Conservation (phyloP, 257 asterid genomes). For the Lithospermum erythrorhizon region DNA sequence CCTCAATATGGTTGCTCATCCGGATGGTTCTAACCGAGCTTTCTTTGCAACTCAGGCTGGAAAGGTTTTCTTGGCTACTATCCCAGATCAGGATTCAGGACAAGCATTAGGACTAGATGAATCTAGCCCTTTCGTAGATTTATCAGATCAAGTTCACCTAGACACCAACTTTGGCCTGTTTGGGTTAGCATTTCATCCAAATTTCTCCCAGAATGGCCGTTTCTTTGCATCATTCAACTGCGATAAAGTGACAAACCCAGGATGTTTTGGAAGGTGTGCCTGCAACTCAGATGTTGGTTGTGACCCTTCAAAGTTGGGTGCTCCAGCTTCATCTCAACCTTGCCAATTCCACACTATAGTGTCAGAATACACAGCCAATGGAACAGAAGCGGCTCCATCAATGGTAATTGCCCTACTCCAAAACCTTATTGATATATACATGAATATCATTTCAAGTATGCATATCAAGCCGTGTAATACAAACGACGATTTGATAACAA, state of each 20-base stretch:
- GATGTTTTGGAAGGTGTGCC: constrained; percentile 67
- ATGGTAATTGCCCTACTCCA: constrained; percentile 22
- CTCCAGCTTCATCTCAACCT: constrained; percentile 34
- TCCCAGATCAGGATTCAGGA: constrained; percentile 84
- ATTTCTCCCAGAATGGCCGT: constrained; percentile 61
- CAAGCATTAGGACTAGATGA: constrained; percentile 48
- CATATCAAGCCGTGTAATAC: too few species aligned
- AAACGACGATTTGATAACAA: too few species aligned
- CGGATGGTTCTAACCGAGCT: constrained; percentile 78
- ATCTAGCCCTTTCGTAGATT: constrained; percentile 70
- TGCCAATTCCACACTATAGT: constrained; percentile 59
- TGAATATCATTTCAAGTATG: neutral
- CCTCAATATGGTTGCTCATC: constrained; percentile 81
- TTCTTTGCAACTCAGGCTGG: constrained; percentile 82
- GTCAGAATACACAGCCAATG: constrained; percentile 74
- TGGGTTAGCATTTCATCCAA: constrained; percentile 95
- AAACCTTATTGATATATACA: neutral
- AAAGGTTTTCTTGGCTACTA: constrained; percentile 61
- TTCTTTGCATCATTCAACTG: constrained; percentile 91
- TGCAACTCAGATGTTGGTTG: constrained; percentile 79
- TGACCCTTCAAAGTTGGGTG: constrained; percentile 65
- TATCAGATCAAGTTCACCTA: constrained; percentile 68
- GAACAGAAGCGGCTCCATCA: constrained; percentile 62
- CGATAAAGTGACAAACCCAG: constrained; percentile 58
- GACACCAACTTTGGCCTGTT: constrained; percentile 69